Evolutionary conservation across 176 grass and related monocot genomes (phyloP), one percentile per base, ranked within the genome.

Genomic region (Carex scoparia): DNA sequence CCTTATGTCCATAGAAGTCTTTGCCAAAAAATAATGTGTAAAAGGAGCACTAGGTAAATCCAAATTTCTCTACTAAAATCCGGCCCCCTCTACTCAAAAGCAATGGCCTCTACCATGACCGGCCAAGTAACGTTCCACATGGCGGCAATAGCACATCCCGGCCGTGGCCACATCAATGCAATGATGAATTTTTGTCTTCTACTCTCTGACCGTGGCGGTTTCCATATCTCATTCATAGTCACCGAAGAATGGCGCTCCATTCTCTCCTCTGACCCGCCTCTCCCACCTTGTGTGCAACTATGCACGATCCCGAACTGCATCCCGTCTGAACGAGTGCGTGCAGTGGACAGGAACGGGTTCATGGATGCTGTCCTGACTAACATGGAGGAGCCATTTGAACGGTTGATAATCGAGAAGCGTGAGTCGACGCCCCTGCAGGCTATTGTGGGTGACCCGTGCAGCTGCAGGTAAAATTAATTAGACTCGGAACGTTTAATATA

Each of bases 111-210:
- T 40, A 40, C 3, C 37, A 5, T 40, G 27, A 62, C 13, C 9
- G 44, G 2, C 38, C 13, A 6, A 13, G 71, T 16, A 30, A 79
- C 33, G 14, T 69, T 64, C 85, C 92, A 94, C 59, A 1, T 97
- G 10, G 87, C 85, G 38, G 83, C 84, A 19, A 69, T 92, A n/a
- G 74, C 90, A 2, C 88, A 90, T 80, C 92, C 90, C 0, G 94
- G 92, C 53, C 84, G 84, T 0, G 89, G 92, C 67, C 92, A 97
- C 89, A 14, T 97, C 11, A 92, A 94, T 81, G 80, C 89, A 10
- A 90, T 94, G 86, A 73, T 97, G 61, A 88, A 80, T 87, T 86
- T 97, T 53, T 88, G 87, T 79, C 78, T 86, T 51, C 61, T 88
- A 61, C 89, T 97, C 37, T 61, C 87, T 19, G 75, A 88, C 51